phyloP scores from a whole-genome alignment of 768 basidiomycete species.

The Pleurotus ostreatus region DNA sequence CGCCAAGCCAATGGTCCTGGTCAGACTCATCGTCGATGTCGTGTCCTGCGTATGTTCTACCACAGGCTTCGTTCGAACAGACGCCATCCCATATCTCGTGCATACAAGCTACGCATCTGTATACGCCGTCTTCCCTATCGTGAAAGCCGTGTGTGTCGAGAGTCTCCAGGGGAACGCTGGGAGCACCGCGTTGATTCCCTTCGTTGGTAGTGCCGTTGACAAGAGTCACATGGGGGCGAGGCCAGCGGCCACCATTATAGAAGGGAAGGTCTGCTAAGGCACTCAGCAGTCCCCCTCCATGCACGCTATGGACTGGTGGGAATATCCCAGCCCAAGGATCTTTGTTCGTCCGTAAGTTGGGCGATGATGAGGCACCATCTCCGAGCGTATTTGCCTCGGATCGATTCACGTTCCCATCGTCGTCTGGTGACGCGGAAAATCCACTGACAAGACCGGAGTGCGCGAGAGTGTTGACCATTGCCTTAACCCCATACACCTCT shows the following conservation, averaged over 20 bases:
- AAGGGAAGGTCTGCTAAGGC: background rate
- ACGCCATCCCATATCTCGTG: constrained; percentile 73
- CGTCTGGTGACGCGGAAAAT: constrained; percentile 17
- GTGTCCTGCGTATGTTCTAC: constrained; percentile 57
- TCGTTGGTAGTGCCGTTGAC: constrained; percentile 14
- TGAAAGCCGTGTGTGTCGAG: constrained; percentile 55
- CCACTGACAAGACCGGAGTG: constrained; percentile 48
- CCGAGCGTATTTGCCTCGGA: constrained; percentile 18
- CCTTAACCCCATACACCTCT: constrained; percentile 70
- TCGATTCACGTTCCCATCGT: constrained; percentile 11
- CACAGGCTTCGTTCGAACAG: constrained; percentile 50
- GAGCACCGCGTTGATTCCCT: constrained; percentile 10
- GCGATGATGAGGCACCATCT: background rate
- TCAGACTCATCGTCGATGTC: background rate
- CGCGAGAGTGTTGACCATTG: constrained; percentile 48
- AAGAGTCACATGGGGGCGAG: background rate
- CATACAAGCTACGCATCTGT: constrained; percentile 70
- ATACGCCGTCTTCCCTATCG: constrained; percentile 77
- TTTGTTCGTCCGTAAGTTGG: background rate
- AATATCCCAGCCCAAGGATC: constrained; percentile 13
- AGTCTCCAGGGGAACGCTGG: constrained; percentile 19
- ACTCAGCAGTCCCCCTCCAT: background rate
- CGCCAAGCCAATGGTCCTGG: constrained; percentile 13
- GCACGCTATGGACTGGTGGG: background rate
- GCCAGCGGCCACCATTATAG: background rate